Percentiles rank a stretch among this genome's conserved stretches.
These are phyloP conservation scores for Hippophae gyantsensis DNA, from an alignment of 306 rosid genomes.

Conservation along the genomic window DNA sequence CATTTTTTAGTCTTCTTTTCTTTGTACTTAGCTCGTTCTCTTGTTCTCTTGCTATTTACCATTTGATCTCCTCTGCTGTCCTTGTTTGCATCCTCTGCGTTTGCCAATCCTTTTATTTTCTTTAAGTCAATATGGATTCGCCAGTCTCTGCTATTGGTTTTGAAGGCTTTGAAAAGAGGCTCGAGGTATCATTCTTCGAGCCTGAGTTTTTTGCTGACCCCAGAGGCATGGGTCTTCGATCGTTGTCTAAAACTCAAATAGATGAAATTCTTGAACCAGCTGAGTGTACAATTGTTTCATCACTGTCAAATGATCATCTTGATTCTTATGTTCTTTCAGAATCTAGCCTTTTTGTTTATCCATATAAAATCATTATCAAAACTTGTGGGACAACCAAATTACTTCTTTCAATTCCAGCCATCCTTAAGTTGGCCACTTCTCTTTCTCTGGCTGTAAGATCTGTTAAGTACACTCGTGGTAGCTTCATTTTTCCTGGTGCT, in stretches of 20 bases:
- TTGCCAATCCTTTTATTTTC: conserved; percentile 5
- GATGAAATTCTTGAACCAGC: conserved; percentile 82
- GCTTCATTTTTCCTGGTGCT: conserved; percentile 80
- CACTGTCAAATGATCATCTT: conserved; percentile 59
- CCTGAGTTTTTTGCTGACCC: conserved; percentile 58
- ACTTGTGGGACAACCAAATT: conserved; percentile 90
- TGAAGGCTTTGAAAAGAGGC: conserved; percentile 94
- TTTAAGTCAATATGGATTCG: conserved; percentile 44
- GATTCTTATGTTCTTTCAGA: conserved; percentile 96
- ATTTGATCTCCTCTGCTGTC: conserved; percentile 8
- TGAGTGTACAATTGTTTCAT: conserved; percentile 79
- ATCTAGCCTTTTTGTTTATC: conserved; percentile 79
- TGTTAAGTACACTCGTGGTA: conserved; percentile 76
- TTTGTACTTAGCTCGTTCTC: conserved; percentile 14
- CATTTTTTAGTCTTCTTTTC: conserved; percentile 6
- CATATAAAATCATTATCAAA: conserved; percentile 73
- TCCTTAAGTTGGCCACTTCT: conserved; percentile 52
- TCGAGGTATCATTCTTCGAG: conserved; percentile 72
- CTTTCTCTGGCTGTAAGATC: conserved; percentile 66
- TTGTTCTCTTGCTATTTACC: conserved; percentile 6
- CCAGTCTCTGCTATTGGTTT: conserved; percentile 75
- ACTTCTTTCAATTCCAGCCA: conserved; percentile 72
- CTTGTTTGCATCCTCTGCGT: conserved; percentile 9
- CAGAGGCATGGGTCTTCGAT: conserved; percentile 61
- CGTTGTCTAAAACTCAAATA: conserved; percentile 49